Conservation (phyloP, 2,329 filamentous ascomycete species). For the Taxawa tesnikishii region DNA sequence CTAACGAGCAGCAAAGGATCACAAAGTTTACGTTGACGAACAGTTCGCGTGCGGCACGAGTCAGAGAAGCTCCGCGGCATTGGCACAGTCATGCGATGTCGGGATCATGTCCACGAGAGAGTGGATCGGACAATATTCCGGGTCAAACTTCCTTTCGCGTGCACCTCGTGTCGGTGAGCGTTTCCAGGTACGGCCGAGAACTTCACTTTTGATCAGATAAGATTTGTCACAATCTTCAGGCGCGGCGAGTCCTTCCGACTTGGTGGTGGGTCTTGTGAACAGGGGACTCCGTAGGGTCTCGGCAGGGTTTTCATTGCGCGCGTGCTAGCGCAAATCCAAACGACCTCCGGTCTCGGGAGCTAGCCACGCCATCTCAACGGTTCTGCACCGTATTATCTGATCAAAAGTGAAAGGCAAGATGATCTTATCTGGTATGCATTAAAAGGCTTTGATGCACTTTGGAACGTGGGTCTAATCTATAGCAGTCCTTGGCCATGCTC, state of each 20-base stretch:
- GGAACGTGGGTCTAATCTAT: no score
- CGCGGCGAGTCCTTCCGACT: background rate
- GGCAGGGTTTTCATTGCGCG: background rate
- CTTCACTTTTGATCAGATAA: background rate
- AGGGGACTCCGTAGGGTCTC: background rate
- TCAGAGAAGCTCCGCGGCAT: background rate
- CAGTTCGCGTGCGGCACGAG: background rate
- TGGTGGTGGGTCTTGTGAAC: background rate
- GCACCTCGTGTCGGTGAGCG: background rate
- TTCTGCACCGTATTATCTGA: background rate
- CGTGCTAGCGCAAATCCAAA: background rate
- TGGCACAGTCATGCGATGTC: background rate
- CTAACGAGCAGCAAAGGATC: conserved; percentile 2
- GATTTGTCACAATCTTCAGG: background rate
- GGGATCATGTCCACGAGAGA: background rate
- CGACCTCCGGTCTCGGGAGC: background rate
- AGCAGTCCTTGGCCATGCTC: conserved; percentile 1
- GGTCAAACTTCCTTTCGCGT: background rate
- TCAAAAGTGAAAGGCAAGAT: background rate
- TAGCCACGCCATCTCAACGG: background rate
- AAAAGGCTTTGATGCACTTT: no score
- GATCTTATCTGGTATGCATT: background rate
- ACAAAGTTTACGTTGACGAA: no score
- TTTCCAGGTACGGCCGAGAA: background rate
- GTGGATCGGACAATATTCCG: background rate